Evolutionary conservation across 306 rosid genomes (phyloP).

Genomic region (Hippophae rhamnoides): DNA sequence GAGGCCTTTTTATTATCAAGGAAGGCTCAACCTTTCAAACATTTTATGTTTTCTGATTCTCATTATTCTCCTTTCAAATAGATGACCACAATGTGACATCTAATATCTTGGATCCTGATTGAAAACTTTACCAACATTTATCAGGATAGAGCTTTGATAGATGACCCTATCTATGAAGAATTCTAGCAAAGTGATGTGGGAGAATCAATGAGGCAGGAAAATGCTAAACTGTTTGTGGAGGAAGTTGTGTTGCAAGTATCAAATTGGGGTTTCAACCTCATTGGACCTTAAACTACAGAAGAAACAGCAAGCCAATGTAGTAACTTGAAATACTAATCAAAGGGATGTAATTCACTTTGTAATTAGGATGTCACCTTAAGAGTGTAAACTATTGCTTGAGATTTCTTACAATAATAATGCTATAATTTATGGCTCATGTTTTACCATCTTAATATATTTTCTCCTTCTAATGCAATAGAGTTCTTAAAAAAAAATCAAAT

Average conservation of each 20-base stretch:
- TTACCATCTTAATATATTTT: too few relatives aligned
- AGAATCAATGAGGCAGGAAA: conserved; percentile 89
- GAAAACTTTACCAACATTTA: conserved; percentile 10
- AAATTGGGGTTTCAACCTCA: conserved; percentile 91
- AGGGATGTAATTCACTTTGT: too few relatives aligned
- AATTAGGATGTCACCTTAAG: too few relatives aligned
- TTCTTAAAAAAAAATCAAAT: too few relatives aligned
- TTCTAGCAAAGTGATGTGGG: conserved; percentile 97
- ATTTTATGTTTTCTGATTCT: too few relatives aligned
- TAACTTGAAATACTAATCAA: too few relatives aligned
- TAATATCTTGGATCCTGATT: conserved; percentile 3
- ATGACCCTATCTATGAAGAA: conserved; percentile 32
- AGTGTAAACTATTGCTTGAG: too few relatives aligned
- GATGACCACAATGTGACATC: neutral
- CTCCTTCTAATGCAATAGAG: too few relatives aligned
- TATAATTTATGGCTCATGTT: too few relatives aligned
- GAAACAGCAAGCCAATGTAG: conserved; percentile 18
- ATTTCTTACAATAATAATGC: too few relatives aligned
- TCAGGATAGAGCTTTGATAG: conserved; percentile 76
- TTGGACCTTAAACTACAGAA: conserved; percentile 74
- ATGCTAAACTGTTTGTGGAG: conserved; percentile 62
- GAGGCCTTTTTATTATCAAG: conserved; percentile 16
- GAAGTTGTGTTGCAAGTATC: conserved; percentile 88
- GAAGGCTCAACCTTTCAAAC: too few relatives aligned
- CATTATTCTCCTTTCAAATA: neutral